A percentile compares a stretch with the other conserved stretches of the same genome.
Evolutionary conservation across 2,329 filamentous ascomycete species (phyloP).

Genomic region (Dactylellina sp.): DNA sequence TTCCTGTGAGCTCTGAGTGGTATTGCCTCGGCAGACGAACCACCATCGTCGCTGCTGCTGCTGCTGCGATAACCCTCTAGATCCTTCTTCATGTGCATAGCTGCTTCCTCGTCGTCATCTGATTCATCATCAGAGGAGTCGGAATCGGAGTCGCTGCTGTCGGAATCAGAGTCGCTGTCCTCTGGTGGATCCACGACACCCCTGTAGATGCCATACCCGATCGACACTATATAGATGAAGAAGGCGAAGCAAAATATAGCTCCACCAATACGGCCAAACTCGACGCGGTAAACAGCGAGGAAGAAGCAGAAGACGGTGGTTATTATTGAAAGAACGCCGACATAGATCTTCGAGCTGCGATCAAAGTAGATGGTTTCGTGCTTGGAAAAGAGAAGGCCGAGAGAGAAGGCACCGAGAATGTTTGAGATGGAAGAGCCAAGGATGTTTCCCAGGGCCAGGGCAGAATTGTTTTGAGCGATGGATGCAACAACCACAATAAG

Average conservation of each 20-base stretch:
- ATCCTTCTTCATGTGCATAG: slow-evolving; percentile 44
- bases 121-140: slow-evolving; percentile 59
- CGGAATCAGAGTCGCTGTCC: slow-evolving; percentile 65
- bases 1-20: slow-evolving; percentile 46
- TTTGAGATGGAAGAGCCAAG: slow-evolving; percentile 70
- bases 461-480: slow-evolving; percentile 65
- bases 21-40: slow-evolving; percentile 46
- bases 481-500: slow-evolving; percentile 68
- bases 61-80: slow-evolving; percentile 51
- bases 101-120: slow-evolving; percentile 58
- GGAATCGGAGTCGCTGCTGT: slow-evolving; percentile 62
- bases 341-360: slow-evolving; percentile 67
- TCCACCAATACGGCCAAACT: slow-evolving; percentile 63
- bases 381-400: slow-evolving; percentile 67
- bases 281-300: slow-evolving; percentile 61
- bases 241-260: slow-evolving; percentile 65
- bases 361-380: slow-evolving; percentile 64
- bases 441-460: slow-evolving; percentile 69
- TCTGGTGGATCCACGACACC: slow-evolving; percentile 65
- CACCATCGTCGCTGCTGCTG: slow-evolving; percentile 52
- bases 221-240: slow-evolving; percentile 65
- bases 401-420: slow-evolving; percentile 70
- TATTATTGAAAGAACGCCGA: slow-evolving; percentile 64
- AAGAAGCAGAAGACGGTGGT: slow-evolving; percentile 64
- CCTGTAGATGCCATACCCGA: slow-evolving; percentile 66